phyloP scores from a whole-genome alignment of 441 rosid genomes.

The Adansonia gregorii region DNA sequence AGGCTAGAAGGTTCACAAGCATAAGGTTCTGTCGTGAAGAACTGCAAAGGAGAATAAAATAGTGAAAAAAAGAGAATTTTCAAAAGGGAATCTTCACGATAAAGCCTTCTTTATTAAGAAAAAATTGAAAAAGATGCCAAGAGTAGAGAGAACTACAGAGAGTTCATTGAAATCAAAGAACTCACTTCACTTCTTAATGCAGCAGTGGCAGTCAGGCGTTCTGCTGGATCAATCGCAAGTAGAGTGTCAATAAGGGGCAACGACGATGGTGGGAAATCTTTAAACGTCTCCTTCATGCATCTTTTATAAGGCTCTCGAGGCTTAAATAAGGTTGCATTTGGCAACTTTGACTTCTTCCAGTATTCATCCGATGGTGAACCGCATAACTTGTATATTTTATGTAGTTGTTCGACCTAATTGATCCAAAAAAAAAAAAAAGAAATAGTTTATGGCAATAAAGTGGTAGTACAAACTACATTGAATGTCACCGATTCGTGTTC shows the following conservation, averaged over 20 bases:
- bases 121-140: conserved; percentile 13
- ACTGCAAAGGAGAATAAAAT: conserved; percentile 47
- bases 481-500: not conserved
- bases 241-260: conserved; percentile 77
- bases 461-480: not conserved
- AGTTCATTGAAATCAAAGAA: conserved; percentile 23
- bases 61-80: not conserved
- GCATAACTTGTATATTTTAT: conserved; percentile 86
- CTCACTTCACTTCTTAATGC: conserved; percentile 82
- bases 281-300: conserved; percentile 75
- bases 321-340: conserved; percentile 85
- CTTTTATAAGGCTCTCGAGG: conserved; percentile 90
- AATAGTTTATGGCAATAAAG: conserved; percentile 3
- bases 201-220: conserved; percentile 78
- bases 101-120: not conserved
- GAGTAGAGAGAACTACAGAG: conserved; percentile 22
- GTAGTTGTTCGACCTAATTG: conserved; percentile 80
- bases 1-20: conserved; percentile 91
- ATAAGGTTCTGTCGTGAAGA: conserved; percentile 74
- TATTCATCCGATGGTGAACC: conserved; percentile 92
- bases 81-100: not conserved
- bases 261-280: conserved; percentile 77
- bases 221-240: conserved; percentile 93
- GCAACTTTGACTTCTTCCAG: conserved; percentile 87
- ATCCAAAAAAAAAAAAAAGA: conserved; percentile 11